These are phyloP conservation scores for Austroboletus festivus DNA, from an alignment of 768 basidiomycete species.

Conservation along the genomic window DNA sequence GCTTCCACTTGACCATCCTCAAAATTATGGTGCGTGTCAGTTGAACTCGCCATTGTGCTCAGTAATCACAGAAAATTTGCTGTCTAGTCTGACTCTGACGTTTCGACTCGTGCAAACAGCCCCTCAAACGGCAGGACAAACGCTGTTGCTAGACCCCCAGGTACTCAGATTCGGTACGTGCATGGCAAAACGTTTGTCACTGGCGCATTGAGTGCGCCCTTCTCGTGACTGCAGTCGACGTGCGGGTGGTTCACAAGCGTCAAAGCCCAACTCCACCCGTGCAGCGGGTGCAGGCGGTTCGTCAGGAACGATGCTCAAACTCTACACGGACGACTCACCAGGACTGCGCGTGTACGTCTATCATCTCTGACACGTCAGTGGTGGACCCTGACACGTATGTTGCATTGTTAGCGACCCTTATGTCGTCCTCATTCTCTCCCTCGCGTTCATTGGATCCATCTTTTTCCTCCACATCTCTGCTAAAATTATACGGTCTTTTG, in stretches of 20 bases:
- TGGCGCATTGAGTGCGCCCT: not conserved
- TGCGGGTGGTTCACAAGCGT: conserved; percentile 59
- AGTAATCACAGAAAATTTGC: not conserved
- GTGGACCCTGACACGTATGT: no score
- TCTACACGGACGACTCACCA: conserved; percentile 98
- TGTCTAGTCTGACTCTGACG: conserved; percentile 79
- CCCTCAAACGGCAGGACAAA: conserved; percentile 40
- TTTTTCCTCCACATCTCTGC: conserved; percentile 99
- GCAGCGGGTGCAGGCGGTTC: conserved; percentile 95
- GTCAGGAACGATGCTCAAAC: conserved; percentile 96
- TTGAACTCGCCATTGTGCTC: not conserved
- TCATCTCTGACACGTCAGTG: no score
- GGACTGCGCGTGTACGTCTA: conserved; percentile 97
- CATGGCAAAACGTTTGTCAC: not conserved
- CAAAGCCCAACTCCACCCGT: conserved; percentile 82
- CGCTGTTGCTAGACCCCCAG: conserved; percentile 68
- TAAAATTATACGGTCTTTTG: conserved; percentile 88
- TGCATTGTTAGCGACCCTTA: conserved; percentile 74
- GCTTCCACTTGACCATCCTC: conserved; percentile 6
- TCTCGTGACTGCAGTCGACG: conserved; percentile 52
- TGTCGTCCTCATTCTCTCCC: conserved; percentile 92
- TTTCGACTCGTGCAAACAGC: conserved; percentile 42
- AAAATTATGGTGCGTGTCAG: conserved; percentile 34
- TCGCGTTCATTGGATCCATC: conserved; percentile 96
- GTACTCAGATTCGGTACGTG: conserved; percentile 77